These are phyloP conservation scores for Tuctoria greenei DNA, from an alignment of 176 grass and related monocot species.

Conservation along the genomic window DNA sequence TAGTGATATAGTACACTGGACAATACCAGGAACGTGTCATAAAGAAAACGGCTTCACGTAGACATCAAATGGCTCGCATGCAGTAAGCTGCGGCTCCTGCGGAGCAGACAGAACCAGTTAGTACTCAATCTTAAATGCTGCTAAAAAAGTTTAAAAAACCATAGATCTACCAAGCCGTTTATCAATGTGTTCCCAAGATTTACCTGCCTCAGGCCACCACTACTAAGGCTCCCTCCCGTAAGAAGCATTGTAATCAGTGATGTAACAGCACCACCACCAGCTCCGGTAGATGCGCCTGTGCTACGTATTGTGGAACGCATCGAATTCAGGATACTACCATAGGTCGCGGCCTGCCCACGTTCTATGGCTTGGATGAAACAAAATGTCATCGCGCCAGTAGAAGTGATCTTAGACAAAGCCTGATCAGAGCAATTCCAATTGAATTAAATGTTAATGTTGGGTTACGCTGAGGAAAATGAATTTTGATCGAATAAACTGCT, in stretches of 20 bases:
- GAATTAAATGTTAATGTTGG: conserved; percentile 8
- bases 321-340: conserved; percentile 84
- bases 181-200: conserved; percentile 3
- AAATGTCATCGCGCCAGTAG: conserved; percentile 96
- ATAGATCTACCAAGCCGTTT: not conserved
- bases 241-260: conserved; percentile 84
- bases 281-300: conserved; percentile 51
- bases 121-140: conserved; percentile 17
- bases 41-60: conserved; percentile 87
- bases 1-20: not conserved
- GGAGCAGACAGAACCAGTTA: conserved; percentile 25
- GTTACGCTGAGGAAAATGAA: not conserved
- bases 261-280: conserved; percentile 58
- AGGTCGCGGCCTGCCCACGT: conserved; percentile 62
- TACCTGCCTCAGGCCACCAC: conserved; percentile 84
- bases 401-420: conserved; percentile 92
- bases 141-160: not conserved
- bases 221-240: conserved; percentile 53
- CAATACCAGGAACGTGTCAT: conserved; percentile 30
- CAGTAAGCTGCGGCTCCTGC: conserved; percentile 91
- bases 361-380: conserved; percentile 99
- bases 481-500: conserved; percentile 2
- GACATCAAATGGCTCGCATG: conserved; percentile 67
- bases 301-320: conserved; percentile 79
- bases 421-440: conserved; percentile 37